These are phyloP conservation scores for Lasiosphaeris hirsuta DNA, from an alignment of 495 filamentous ascomycete species.

Conservation along the genomic window DNA sequence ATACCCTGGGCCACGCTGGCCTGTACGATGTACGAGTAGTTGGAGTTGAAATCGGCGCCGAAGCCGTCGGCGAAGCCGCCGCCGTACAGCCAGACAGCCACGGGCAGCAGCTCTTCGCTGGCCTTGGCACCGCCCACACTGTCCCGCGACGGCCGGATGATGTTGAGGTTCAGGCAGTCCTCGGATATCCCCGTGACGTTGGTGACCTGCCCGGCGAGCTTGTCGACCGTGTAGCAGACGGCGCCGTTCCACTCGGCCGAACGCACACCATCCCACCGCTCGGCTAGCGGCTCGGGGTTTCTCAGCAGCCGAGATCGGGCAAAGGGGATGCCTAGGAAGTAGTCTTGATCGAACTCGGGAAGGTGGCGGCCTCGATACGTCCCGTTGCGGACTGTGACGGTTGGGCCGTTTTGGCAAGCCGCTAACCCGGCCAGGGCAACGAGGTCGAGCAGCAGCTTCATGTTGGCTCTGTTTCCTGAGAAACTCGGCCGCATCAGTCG, in stretches of 20 bases:
- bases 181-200: conserved; percentile 32
- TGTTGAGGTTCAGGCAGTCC: conserved; percentile 41
- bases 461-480: too few relatives aligned
- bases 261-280: conserved; percentile 32
- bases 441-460: too few relatives aligned
- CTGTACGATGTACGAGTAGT: conserved; percentile 41
- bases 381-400: conserved; percentile 32
- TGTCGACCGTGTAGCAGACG: conserved; percentile 36
- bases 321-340: conserved; percentile 55
- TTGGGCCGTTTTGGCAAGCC: too few relatives aligned
- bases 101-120: conserved; percentile 27
- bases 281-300: conserved; percentile 28
- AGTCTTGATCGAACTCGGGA: conserved; percentile 44
- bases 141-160: conserved; percentile 28
- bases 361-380: conserved; percentile 42
- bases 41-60: conserved; percentile 48
- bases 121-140: background rate
- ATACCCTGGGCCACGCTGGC: conserved; percentile 33
- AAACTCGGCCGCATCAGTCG: too few relatives aligned
- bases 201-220: conserved; percentile 37
- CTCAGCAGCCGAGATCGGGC: conserved; percentile 42
- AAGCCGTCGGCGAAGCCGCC: conserved; percentile 55
- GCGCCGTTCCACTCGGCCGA: conserved; percentile 49
- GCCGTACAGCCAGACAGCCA: conserved; percentile 59
- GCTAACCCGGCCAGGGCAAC: too few relatives aligned